Base-by-base conservation (phyloP, 2,329 filamentous ascomycete species). In the Aspergillus sp. region DNA sequence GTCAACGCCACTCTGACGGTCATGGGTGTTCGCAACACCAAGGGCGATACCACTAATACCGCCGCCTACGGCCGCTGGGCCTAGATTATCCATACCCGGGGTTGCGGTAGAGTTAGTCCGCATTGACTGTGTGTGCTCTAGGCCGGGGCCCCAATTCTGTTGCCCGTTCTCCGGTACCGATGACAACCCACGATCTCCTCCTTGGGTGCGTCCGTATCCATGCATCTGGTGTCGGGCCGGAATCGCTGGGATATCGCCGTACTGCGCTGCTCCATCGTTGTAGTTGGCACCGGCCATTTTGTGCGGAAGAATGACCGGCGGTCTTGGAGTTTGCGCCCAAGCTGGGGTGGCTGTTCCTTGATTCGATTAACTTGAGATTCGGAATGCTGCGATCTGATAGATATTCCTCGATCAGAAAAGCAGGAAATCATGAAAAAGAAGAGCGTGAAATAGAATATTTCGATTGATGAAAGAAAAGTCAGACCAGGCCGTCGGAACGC, bases 41-140 rank as follows among this genome's bases (percentile, higher is more conserved):
- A 86, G 80, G 39, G 88, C 87, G 58, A 90, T 84, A 54, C 86
- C 87, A 30, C 86, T 80, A 72, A 91, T 85, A 55, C 86, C 88
- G 64, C 86, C 88, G 20, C 78, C 79, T 24, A 81, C 80, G 15
- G 88, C 84, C 39, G 78, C 72, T 49, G 84, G 79, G 59, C 87
- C 81, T 62, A 88, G 84, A 70, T 90, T 90, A 74, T 91, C 87
- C 59, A 84, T 81, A 34, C 85, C 87, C 2, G 85, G 85, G 1
- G 86, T 88, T 24, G 78, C 74, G 43, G 71, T 76, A 56, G 67
- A 74, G 59, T 67, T 65, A 7, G 73, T 73, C 30, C 71, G 71
- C 32, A 68, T 65, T 9, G 71, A 67, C 12, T 70, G 66, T 4
- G 70, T 64, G 48, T 72, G 65, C 42, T 50, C 64, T 22, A 68